Evolutionary conservation across 805 yeast species (phyloP), one percentile per base, ranked within the genome.

Genomic region (Lipomyces starkeyi): DNA sequence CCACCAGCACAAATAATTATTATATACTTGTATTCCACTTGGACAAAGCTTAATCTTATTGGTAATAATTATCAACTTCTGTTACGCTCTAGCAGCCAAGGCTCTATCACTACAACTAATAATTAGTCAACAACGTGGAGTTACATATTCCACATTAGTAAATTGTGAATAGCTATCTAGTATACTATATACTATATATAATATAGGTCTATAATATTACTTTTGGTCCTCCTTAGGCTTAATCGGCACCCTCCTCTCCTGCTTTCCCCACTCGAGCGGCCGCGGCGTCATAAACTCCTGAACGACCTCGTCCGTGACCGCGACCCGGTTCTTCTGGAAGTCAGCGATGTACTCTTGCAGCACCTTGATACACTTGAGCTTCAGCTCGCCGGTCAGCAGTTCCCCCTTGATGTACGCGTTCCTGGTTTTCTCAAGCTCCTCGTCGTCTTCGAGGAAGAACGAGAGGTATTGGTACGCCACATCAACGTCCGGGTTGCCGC

Each of bases 401-500:
- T 90, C 93, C 70, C 99, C 99, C 61, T 83, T 80, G 77, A 83
- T 87, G 81, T 95, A 95, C 54, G 84, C 85, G 53, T 85, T 84
- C 67, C 87, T 86, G 74, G 89, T 81, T 59, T 84, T 80, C 64
- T 83, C 83, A 75, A 95, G 83, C 75, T 90, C 87, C 54, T 83
- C 93, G 77, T 95, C 98, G 78, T 94, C 98, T 73, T 92, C 91
- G 60, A 87, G 81, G 84, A 95, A 93, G 82, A 95, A 95, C 5
- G 93, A 86, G 71, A 95, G 82, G 78, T 95, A 95, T 81, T 95
- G 98, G 82, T 83, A 95, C 1, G 99, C 91, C 65, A 95, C 97
- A 79, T 95, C 99, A 47, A 93, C 89, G 72, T 94, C 98, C 59
- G 97, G 96, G 77, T 95, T 85, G 76, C 98, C 99, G 65, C 99